Conservation (phyloP, 2,329 filamentous ascomycete species). For the Fusarium sp. region DNA sequence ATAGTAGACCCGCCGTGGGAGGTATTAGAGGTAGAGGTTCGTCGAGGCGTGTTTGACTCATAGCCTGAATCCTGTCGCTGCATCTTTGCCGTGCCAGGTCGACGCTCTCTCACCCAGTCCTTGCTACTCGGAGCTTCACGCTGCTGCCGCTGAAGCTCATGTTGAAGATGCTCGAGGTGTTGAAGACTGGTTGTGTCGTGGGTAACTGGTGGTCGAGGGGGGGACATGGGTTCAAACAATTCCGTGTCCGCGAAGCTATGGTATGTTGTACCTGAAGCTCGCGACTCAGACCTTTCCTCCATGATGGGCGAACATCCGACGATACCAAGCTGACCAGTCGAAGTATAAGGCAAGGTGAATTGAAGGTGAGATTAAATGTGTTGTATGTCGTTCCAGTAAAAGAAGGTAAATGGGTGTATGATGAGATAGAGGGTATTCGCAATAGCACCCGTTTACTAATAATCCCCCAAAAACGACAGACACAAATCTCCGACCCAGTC, state of each 20-base stretch:
- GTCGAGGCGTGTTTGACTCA: slow-evolving; percentile 58
- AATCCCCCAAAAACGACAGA: slow-evolving; percentile 15
- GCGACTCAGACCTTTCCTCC: slow-evolving; percentile 52
- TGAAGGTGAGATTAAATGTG: not conserved
- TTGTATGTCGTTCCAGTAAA: not conserved
- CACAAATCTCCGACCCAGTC: slow-evolving; percentile 39
- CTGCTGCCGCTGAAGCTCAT: slow-evolving; percentile 36
- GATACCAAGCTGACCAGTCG: not conserved
- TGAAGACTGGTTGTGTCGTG: slow-evolving; percentile 33
- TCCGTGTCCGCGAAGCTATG: slow-evolving; percentile 65
- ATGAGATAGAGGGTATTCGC: slow-evolving; percentile 16
- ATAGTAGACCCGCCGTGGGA: slow-evolving; percentile 21
- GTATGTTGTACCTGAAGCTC: slow-evolving; percentile 61
- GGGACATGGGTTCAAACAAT: slow-evolving; percentile 53
- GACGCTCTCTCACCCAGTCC: slow-evolving; percentile 41
- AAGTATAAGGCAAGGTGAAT: not conserved
- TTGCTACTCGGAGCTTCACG: slow-evolving; percentile 13
- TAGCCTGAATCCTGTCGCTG: slow-evolving; percentile 68
- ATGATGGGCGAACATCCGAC: slow-evolving; percentile 41
- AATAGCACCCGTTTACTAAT: slow-evolving; percentile 15
- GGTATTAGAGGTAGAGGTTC: slow-evolving; percentile 51
- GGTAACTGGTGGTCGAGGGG: slow-evolving; percentile 40
- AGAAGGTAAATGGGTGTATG: slow-evolving; percentile 3
- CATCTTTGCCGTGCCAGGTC: slow-evolving; percentile 52
- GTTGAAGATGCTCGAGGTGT: slow-evolving; percentile 35